Percentiles rank a stretch among this genome's conserved stretches.
Conservation (phyloP, 768 basidiomycete genomes). For the Sarcodon aspratus region DNA sequence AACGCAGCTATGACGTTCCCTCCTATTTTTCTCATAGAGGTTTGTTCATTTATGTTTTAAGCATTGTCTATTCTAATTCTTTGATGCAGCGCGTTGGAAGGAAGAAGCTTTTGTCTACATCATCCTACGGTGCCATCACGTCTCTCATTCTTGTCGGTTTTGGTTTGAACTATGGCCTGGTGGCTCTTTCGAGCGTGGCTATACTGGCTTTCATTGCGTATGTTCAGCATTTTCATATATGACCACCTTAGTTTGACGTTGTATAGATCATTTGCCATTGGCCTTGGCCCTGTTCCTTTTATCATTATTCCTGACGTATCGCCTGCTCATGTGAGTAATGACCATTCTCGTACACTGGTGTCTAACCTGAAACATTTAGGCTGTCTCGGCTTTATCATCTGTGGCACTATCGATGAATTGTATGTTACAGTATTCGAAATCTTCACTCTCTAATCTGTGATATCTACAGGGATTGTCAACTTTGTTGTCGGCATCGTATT, state of each 20-base stretch:
- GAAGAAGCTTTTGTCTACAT: conserved; percentile 53
- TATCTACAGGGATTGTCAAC: conserved; percentile 61
- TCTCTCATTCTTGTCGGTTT: conserved; percentile 61
- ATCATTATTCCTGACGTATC: conserved; percentile 88
- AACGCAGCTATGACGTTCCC: conserved; percentile 81
- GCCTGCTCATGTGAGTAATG: conserved; percentile 52
- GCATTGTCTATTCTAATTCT: background rate
- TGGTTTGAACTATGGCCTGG: conserved; percentile 52
- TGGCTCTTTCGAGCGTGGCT: conserved; percentile 55
- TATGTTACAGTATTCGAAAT: conserved; percentile 19
- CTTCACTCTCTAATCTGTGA: background rate
- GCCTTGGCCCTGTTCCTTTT: conserved; percentile 88
- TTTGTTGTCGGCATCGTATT: conserved; percentile 80
- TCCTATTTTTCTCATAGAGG: conserved; percentile 81
- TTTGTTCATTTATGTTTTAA: conserved; percentile 17
- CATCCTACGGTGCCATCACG: conserved; percentile 50
- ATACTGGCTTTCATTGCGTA: conserved; percentile 78
- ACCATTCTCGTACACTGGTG: background rate
- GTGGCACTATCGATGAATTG: conserved; percentile 65
- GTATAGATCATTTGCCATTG: conserved; percentile 73
- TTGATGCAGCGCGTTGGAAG: conserved; percentile 58
- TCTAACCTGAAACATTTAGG: conserved; percentile 26
- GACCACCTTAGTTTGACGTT: background rate
- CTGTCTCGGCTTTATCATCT: conserved; percentile 73
- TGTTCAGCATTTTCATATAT: conserved; percentile 13